phyloP scores from a whole-genome alignment of 345 rosid species.

The Rubroshorea leprosula region DNA sequence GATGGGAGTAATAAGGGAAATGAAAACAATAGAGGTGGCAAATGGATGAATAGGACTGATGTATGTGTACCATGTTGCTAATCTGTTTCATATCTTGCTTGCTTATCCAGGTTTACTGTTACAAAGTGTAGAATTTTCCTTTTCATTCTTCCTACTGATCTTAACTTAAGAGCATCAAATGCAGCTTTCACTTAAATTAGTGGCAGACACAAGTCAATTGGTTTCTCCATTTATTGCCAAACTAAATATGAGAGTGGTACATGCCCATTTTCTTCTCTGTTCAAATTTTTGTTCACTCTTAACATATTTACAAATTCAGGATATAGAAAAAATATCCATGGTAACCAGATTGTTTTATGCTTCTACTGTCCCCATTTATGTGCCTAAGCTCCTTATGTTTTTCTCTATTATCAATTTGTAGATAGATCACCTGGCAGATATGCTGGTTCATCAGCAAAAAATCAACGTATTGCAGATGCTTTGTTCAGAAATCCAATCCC shows the following conservation, averaged over 20 bases:
- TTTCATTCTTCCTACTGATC: constrained; percentile 10
- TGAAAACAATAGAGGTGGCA: constrained; percentile 24
- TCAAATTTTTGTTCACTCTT: constrained; percentile 10
- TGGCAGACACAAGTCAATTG: constrained; percentile 40
- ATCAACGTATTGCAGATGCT: constrained; percentile 45
- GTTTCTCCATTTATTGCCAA: constrained; percentile 42
- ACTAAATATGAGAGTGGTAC: constrained; percentile 51
- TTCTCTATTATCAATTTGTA: constrained; percentile 29
- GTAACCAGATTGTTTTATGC: background rate
- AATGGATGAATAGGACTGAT: constrained; percentile 46
- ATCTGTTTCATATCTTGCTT: constrained; percentile 7
- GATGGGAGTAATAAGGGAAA: constrained; percentile 25
- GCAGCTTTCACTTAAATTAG: constrained; percentile 63
- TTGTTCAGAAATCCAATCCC: constrained; percentile 53
- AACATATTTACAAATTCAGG: background rate
- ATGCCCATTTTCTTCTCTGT: constrained; percentile 10
- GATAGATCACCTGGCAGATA: constrained; percentile 59
- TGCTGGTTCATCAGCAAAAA: constrained; percentile 45
- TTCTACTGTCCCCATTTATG: background rate
- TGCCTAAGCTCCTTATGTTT: background rate
- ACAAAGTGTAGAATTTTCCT: constrained; percentile 2
- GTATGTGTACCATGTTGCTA: constrained; percentile 36
- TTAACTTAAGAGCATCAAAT: constrained; percentile 23
- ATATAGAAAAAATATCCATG: background rate
- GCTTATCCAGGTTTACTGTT: constrained; percentile 7